A percentile compares a stretch with the other conserved stretches of the same genome.
Evolutionary conservation across 1,139 yeast species (phyloP).

Genomic region (Saccharomyces hybrid): DNA sequence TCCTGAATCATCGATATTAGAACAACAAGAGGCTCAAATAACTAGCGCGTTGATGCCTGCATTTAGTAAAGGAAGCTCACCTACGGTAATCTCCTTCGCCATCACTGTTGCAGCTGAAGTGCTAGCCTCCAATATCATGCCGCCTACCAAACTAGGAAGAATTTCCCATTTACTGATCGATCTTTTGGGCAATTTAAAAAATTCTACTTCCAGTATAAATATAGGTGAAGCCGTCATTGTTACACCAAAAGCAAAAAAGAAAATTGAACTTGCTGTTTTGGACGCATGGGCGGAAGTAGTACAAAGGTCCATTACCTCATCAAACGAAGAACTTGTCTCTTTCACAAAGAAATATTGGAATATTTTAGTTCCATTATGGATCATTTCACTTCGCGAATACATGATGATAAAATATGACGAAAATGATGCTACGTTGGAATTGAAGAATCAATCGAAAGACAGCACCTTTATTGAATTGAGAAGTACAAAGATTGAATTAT

Average conservation of each 20-base stretch:
- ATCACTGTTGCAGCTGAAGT: slow-evolving; percentile 74
- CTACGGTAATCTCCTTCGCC: slow-evolving; percentile 70
- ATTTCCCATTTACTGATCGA: slow-evolving; percentile 60
- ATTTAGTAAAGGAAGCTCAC: slow-evolving; percentile 66
- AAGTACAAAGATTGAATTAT: slow-evolving; percentile 43
- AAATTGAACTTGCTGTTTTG: slow-evolving; percentile 61
- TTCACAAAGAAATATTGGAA: slow-evolving; percentile 55
- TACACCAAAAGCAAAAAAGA: slow-evolving; percentile 47
- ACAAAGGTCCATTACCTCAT: slow-evolving; percentile 38
- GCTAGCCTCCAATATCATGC: slow-evolving; percentile 49
- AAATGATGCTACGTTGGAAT: slow-evolving; percentile 1
- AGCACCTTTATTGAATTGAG: slow-evolving; percentile 13
- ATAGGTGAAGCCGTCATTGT: slow-evolving; percentile 37
- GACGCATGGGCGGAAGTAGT: slow-evolving; percentile 86
- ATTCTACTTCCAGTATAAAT: slow-evolving; percentile 21
- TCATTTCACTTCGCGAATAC: slow-evolving; percentile 63
- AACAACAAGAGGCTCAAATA: slow-evolving; percentile 91
- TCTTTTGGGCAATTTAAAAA: slow-evolving; percentile 51
- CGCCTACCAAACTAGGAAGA: slow-evolving; percentile 45
- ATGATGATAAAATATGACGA: slow-evolving; percentile 54
- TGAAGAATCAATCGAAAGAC: slow-evolving; percentile 26
- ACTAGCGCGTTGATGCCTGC: slow-evolving; percentile 87
- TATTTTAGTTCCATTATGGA: slow-evolving; percentile 70
- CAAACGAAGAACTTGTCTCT: slow-evolving; percentile 33
- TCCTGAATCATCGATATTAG: slow-evolving; percentile 64